Base-by-base conservation (phyloP, 2,329 filamentous ascomycete genomes). In the Neurospora sp. region DNA sequence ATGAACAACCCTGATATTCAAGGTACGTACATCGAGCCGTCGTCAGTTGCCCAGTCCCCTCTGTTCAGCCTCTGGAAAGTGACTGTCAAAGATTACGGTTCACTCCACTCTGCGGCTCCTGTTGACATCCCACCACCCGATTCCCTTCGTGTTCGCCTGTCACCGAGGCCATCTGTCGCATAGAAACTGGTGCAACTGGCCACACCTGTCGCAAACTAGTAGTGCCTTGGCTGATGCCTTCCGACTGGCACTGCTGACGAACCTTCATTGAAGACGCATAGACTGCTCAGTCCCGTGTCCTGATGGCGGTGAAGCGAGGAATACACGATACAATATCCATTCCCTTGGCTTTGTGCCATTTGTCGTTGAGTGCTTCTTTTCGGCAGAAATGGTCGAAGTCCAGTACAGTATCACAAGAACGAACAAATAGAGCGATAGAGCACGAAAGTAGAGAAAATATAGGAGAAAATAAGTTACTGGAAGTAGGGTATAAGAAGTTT, bases 371-470 rank as follows among this genome's bases (percentile, higher is more conserved):
- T 33, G 13, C 1, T 0, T 17, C 0, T 36, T 28, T 2, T 33
- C 13, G 28, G 52, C 7, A 4, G 1, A 62, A 2, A 28, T 33
- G 1, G 23, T 17, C 19, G 8, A 33, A 10, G 7, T 17, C 15
- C 3, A 17, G 13, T 4, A 58, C 11, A 8, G 1, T 28, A 2
- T 62, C 8, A 62, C 13, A 33, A 4, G 1, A 1, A 10, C 1
- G 3, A 5, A 7, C 15, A 17, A n/a, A 33, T 4, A 0, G 3
- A 8, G 1, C 2, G 2, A 10, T 9, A 0, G 3, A 0, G 2
- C 3, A n/a, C 23, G 5, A 0, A 13, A 8, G 5, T 10, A 5
- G 1, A 15, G 3, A 10, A 10, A 5, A 62, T 7, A 23, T 15
- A 23, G 43, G 1, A 15, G 19, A 13, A 3, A 2, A 28, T 28